phyloP scores from a whole-genome alignment of 495 filamentous ascomycete species.

The Massariosphaeria phaeospora region DNA sequence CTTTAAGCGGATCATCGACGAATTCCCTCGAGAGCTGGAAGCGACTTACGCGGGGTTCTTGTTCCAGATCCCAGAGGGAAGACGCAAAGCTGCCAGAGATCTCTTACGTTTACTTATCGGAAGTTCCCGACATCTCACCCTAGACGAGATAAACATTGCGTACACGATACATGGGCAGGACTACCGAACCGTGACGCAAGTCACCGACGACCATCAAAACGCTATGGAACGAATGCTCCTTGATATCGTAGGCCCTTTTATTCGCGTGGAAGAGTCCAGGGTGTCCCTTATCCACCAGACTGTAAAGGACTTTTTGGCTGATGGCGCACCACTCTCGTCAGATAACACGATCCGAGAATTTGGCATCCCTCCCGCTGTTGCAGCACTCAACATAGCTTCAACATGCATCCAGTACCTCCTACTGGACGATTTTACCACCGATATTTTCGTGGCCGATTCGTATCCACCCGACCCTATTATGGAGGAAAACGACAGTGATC shows the following conservation, averaged over 20 bases:
- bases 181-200: slow-evolving; percentile 2
- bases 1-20: slow-evolving; percentile 12
- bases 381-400: slow-evolving; percentile 3
- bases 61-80: background rate
- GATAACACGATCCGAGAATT: background rate
- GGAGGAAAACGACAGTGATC: no score
- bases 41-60: slow-evolving; percentile 12
- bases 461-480: background rate
- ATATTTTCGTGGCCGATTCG: slow-evolving; percentile 5
- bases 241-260: slow-evolving; percentile 11
- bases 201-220: background rate
- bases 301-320: slow-evolving; percentile 15
- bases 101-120: slow-evolving; percentile 15
- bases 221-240: background rate
- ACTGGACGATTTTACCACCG: slow-evolving; percentile 4
- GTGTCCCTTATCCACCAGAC: slow-evolving; percentile 25
- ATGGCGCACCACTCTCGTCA: slow-evolving; percentile 1
- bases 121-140: slow-evolving; percentile 18
- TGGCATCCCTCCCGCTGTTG: background rate
- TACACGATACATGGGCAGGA: slow-evolving; percentile 19
- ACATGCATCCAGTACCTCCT: slow-evolving; percentile 20
- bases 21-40: slow-evolving; percentile 13
- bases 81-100: slow-evolving; percentile 4
- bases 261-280: slow-evolving; percentile 13
- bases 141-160: slow-evolving; percentile 12